A percentile compares a stretch with the other conserved stretches of the same genome.
Conservation (phyloP, 2,329 filamentous ascomycete species). For the Sclerotiophoma versabilis region DNA sequence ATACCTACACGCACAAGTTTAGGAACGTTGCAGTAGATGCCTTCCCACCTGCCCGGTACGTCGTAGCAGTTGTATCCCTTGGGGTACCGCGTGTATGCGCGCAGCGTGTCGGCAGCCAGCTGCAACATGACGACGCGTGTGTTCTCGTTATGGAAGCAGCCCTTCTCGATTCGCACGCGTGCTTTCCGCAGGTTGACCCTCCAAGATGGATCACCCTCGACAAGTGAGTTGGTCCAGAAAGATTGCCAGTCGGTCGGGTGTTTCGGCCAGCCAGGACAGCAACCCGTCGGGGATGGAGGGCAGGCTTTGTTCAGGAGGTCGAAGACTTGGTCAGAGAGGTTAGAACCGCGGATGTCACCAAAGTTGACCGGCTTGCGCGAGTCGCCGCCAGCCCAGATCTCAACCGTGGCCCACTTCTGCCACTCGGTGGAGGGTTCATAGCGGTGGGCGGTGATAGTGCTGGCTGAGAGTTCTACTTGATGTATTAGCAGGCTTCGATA, state of each 20-base stretch:
- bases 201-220: background rate
- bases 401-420: background rate
- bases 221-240: background rate
- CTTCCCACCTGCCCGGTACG: background rate
- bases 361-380: background rate
- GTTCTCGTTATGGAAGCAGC: background rate
- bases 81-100: background rate
- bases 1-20: background rate
- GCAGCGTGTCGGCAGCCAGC: background rate
- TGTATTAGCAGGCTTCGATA: background rate
- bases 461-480: background rate
- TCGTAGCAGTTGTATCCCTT: constrained; percentile 2
- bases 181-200: background rate
- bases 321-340: background rate
- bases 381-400: constrained; percentile 3
- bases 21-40: constrained; percentile 8
- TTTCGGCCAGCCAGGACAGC: background rate
- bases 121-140: constrained; percentile 1
- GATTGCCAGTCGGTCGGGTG: background rate
- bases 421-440: background rate
- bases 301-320: background rate
- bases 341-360: background rate
- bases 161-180: background rate
- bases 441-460: background rate
- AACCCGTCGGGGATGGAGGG: background rate